A percentile compares a stretch with the other conserved stretches of the same genome.
phyloP scores from a whole-genome alignment of 345 rosid species.

The Brassica carinata region DNA sequence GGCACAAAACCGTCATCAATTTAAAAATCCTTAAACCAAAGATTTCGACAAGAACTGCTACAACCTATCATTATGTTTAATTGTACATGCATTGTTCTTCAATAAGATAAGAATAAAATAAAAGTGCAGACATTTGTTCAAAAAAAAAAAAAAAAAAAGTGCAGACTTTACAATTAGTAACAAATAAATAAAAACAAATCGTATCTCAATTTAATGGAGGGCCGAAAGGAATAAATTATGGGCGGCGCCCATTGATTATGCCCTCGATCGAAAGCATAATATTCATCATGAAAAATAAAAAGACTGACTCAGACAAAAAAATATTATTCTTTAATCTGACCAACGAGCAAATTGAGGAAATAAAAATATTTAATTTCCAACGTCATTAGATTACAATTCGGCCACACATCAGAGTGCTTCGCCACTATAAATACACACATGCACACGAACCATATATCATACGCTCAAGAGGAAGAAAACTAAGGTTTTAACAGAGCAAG shows the following conservation, averaged over 20 bases:
- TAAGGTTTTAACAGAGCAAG: background rate
- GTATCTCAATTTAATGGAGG: background rate
- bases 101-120: background rate
- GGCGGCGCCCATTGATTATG: slow-evolving; percentile 4
- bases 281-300: background rate
- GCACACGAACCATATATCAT: slow-evolving; percentile 17
- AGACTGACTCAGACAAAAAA: background rate
- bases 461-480: background rate
- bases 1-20: background rate
- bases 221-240: slow-evolving; percentile 30
- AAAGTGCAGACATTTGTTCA: background rate
- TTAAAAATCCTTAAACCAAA: background rate
- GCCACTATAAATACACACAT: slow-evolving; percentile 28
- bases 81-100: slow-evolving; percentile 16
- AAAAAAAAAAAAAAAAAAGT: slow-evolving; percentile 10
- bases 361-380: background rate
- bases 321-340: background rate
- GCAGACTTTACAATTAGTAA: background rate
- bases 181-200: background rate
- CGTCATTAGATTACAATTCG: slow-evolving; percentile 4
- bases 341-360: slow-evolving; percentile 13
- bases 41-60: background rate
- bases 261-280: background rate
- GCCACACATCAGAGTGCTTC: slow-evolving; percentile 33
- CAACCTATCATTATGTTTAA: background rate